Percentiles rank a stretch among this genome's conserved stretches.
These are phyloP conservation scores for Penicillium macrosclerotiorum DNA, from an alignment of 495 filamentous ascomycete species.

Conservation along the genomic window DNA sequence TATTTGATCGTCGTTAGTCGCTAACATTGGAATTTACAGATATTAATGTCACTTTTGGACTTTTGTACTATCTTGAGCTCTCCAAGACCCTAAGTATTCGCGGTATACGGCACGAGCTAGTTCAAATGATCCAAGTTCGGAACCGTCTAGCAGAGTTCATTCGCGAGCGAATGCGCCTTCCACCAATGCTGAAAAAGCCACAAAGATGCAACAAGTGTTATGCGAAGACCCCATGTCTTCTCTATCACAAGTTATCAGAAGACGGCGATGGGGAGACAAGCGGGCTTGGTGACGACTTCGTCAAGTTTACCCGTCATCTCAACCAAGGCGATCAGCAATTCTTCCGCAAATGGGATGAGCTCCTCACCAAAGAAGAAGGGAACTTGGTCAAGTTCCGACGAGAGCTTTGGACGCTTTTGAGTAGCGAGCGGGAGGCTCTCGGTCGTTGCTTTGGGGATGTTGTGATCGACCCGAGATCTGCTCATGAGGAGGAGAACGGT, in stretches of 20 bases:
- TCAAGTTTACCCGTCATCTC: conserved; percentile 70
- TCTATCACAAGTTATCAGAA: conserved; percentile 91
- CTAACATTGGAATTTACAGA: conserved; percentile 45
- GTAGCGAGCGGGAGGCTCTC: conserved; percentile 79
- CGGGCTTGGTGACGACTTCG: conserved; percentile 70
- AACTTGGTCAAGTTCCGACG: conserved; percentile 77
- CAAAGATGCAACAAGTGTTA: conserved; percentile 81
- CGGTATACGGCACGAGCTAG: conserved; percentile 76
- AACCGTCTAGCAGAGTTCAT: conserved; percentile 84
- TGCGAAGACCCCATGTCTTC: conserved; percentile 81
- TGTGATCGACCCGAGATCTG: conserved; percentile 77
- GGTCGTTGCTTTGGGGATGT: conserved; percentile 74
- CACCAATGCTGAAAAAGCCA: conserved; percentile 77
- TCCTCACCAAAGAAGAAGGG: conserved; percentile 91
- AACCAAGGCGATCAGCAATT: conserved; percentile 72
- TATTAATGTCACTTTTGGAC: conserved; percentile 80
- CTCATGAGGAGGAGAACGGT: conserved; percentile 59
- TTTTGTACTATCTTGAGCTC: conserved; percentile 92
- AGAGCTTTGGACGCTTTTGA: conserved; percentile 94
- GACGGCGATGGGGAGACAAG: conserved; percentile 79
- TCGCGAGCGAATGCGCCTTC: conserved; percentile 74
- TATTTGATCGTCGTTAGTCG: too few relatives aligned
- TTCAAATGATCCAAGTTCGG: conserved; percentile 95
- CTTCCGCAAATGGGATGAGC: conserved; percentile 89
- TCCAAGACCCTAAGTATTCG: conserved; percentile 82